A percentile compares a stretch with the other conserved stretches of the same genome.
phyloP scores from a whole-genome alignment of 2,329 filamentous ascomycete genomes.

The Aspergillus proliferans region DNA sequence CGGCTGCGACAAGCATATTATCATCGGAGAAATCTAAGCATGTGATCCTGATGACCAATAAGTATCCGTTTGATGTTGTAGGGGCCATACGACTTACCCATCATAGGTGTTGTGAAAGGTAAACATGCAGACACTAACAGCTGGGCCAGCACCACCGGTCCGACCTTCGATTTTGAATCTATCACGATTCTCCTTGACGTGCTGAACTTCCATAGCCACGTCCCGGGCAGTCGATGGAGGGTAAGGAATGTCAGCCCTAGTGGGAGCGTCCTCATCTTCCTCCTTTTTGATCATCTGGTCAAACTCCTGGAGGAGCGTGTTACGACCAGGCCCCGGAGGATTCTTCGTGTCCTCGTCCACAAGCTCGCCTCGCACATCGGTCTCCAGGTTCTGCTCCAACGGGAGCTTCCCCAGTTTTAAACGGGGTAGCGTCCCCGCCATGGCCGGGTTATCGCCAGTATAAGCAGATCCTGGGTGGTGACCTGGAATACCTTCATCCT shows the following conservation, averaged over 20 bases:
- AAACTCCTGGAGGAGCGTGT: slow-evolving; percentile 78
- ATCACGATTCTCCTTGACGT: slow-evolving; percentile 86
- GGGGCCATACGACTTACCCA: slow-evolving; percentile 51
- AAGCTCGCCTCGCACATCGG: slow-evolving; percentile 80
- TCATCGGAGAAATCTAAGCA: slow-evolving; percentile 95
- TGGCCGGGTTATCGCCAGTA: slow-evolving; percentile 50
- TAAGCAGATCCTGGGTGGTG: slow-evolving; percentile 61
- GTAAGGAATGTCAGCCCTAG: slow-evolving; percentile 71
- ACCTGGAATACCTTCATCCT: slow-evolving; percentile 64
- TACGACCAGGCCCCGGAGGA: slow-evolving; percentile 63
- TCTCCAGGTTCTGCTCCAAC: slow-evolving; percentile 73
- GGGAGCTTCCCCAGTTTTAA: slow-evolving; percentile 76
- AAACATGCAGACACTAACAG: slow-evolving; percentile 90
- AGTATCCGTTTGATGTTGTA: slow-evolving; percentile 6
- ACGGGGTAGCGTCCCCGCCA: slow-evolving; percentile 51
- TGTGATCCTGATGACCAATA: slow-evolving; percentile 57
- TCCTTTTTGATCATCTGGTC: slow-evolving; percentile 84
- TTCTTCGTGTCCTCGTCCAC: slow-evolving; percentile 76
- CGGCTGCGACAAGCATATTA: slow-evolving; percentile 75
- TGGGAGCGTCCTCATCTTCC: slow-evolving; percentile 77
- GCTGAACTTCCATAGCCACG: slow-evolving; percentile 89
- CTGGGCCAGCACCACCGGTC: slow-evolving; percentile 74
- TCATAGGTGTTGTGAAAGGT: slow-evolving; percentile 97
- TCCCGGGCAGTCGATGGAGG: slow-evolving; percentile 84
- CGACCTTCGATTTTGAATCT: slow-evolving; percentile 80